These are phyloP conservation scores for Aspergillus neoniger DNA, from an alignment of 2,329 filamentous ascomycete genomes.

Conservation along the genomic window DNA sequence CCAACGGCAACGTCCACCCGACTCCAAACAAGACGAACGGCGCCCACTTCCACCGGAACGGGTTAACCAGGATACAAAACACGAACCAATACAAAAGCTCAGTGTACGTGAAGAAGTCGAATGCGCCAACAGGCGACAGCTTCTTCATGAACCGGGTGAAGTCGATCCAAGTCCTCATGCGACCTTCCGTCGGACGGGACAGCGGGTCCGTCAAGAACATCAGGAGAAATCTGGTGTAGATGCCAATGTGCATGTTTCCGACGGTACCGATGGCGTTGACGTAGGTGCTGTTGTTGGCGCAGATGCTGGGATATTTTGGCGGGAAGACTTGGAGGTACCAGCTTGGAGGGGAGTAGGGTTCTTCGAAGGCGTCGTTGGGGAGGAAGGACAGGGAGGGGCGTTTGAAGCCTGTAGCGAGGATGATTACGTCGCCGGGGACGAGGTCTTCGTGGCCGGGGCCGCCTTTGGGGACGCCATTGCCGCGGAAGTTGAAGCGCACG, in stretches of 20 bases:
- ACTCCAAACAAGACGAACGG: conserved; percentile 79
- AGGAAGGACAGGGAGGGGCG: conserved; percentile 73
- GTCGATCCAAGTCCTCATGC: conserved; percentile 86
- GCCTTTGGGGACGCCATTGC: conserved; percentile 71
- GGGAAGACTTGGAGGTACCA: conserved; percentile 91
- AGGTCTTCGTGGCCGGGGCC: conserved; percentile 69
- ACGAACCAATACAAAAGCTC: conserved; percentile 84
- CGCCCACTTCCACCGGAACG: conserved; percentile 89
- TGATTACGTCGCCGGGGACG: conserved; percentile 72
- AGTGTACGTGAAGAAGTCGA: conserved; percentile 87
- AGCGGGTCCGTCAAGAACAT: conserved; percentile 84
- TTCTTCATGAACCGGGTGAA: conserved; percentile 74
- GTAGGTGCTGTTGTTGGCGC: conserved; percentile 82
- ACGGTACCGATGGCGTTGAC: conserved; percentile 78
- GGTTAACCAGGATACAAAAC: conserved; percentile 77
- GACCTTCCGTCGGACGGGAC: conserved; percentile 67
- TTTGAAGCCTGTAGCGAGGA: conserved; percentile 82
- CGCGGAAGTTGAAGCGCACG: conserved; percentile 70
- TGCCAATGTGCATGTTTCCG: conserved; percentile 86
- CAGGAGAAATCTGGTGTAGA: conserved; percentile 80
- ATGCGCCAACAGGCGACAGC: conserved; percentile 70
- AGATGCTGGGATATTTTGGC: conserved; percentile 70
- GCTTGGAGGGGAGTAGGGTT: conserved; percentile 75
- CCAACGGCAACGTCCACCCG: conserved; percentile 65
- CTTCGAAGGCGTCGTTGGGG: conserved; percentile 69